Evolutionary conservation across 2,329 filamentous ascomycete species (phyloP), one percentile per base, ranked within the genome.

Genomic region (Aspergillus sp.): DNA sequence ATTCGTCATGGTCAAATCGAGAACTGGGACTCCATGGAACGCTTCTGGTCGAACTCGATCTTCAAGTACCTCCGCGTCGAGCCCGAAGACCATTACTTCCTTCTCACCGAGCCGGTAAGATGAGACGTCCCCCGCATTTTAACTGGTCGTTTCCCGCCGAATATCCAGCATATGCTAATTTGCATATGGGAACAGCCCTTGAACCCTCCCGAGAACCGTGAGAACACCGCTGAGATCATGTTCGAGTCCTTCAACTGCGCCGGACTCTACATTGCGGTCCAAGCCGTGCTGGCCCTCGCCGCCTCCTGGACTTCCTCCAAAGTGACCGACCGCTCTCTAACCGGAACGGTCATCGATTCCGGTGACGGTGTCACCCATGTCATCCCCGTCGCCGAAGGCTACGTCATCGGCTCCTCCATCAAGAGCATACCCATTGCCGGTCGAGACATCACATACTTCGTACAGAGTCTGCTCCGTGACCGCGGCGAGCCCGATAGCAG

Each of bases 201-300:
- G 69, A 99, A 99, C 75, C 94, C 94, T 32, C 94, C 94, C 23
- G 94, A 99, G 78, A 97, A 99, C 76, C 91, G 94, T 70, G 94
- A 99, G 76, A 97, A 96, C 73, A 97, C 94, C 21, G 94, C 94
- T 73, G 94, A 99, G 74, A 99, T 99, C 76, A 97, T 99, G 85
- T 99, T 99, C 78, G 94, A 99, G 72, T 97, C 94, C 3, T 99
- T 99, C 82, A 99, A 99, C 78, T 97, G 94, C 74, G 93, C 94
- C 53, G 94, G 94, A 76, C 87, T 99, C 60, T 99, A 99, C 76
- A 99, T 99, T 71, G 94, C 94, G 44, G 94, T 99, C 13, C 94
- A 99, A 77, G 94, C 94, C 29, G 94, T 99, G 19, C 87, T 99
- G 51, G 94, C 95, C 14, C 84, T 99, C 43, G 94, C 94, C 42